Conservation (phyloP, 345 rosid species). For the Bruguiera gymnorhiza region DNA sequence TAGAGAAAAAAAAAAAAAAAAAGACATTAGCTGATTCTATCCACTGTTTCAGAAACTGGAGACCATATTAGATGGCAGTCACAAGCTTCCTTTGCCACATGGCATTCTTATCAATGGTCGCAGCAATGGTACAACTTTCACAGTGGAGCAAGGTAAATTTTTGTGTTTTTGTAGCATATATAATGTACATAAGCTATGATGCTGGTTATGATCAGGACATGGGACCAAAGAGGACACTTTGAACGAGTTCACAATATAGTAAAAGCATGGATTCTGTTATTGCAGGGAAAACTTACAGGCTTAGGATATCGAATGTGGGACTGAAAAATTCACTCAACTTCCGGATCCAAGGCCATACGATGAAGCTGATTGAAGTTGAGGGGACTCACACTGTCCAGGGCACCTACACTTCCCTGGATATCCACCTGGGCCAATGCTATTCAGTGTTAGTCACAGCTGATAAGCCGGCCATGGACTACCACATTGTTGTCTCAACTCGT, state of each 20-base stretch:
- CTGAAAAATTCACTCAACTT: conserved; percentile 57
- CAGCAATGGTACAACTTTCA: conserved; percentile 12
- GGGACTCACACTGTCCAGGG: conserved; percentile 77
- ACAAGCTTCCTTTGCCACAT: conserved; percentile 25
- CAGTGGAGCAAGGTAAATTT: conserved; percentile 18
- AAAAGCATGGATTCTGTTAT: neutral
- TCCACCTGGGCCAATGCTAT: conserved; percentile 83
- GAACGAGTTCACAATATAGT: neutral
- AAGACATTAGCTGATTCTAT: neutral
- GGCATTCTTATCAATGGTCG: conserved; percentile 29
- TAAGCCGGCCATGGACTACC: conserved; percentile 52
- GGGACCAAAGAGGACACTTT: neutral
- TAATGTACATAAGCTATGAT: too few relatives aligned
- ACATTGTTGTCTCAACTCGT: conserved; percentile 52
- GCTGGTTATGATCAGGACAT: neutral
- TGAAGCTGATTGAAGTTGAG: conserved; percentile 79
- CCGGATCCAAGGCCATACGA: conserved; percentile 52
- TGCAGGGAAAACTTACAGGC: conserved; percentile 70
- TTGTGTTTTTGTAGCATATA: too few relatives aligned
- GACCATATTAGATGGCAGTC: conserved; percentile 21
- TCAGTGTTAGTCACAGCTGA: conserved; percentile 79
- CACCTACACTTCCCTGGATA: conserved; percentile 53
- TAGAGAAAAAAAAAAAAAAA: too few relatives aligned
- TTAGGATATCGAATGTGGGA: conserved; percentile 85
- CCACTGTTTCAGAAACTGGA: conserved; percentile 15